These are phyloP conservation scores for Trametopsis cervina DNA, from an alignment of 768 basidiomycete species.

Conservation along the genomic window DNA sequence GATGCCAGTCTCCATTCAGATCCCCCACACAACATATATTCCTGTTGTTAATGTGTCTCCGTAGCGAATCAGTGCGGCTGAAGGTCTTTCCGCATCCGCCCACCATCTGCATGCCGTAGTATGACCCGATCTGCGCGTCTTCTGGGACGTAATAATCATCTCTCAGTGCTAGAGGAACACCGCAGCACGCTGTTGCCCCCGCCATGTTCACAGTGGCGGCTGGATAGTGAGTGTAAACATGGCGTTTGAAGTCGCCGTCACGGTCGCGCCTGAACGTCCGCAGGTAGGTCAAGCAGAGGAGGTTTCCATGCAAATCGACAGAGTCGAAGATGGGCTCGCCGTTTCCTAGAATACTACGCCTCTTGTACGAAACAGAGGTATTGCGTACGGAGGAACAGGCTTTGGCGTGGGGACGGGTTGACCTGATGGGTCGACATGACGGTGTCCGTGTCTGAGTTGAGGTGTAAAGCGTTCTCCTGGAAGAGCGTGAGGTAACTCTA, in stretches of 20 bases:
- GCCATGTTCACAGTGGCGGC: background rate
- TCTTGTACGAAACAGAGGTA: too few species aligned
- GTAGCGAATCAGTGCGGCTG: slow-evolving; percentile 14
- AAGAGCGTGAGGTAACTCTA: too few species aligned
- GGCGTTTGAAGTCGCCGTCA: background rate
- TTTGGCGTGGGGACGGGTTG: too few species aligned
- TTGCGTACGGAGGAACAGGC: too few species aligned
- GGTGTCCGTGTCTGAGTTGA: too few species aligned
- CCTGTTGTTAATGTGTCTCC: slow-evolving; percentile 10
- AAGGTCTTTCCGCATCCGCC: slow-evolving; percentile 14
- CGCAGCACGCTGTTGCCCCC: background rate
- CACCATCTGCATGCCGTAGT: slow-evolving; percentile 10
- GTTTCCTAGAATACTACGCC: too few species aligned
- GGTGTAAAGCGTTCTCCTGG: too few species aligned
- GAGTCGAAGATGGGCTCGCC: too few species aligned
- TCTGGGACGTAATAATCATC: background rate
- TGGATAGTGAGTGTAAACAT: background rate
- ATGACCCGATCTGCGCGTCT: background rate
- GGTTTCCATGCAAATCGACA: too few species aligned
- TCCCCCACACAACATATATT: background rate
- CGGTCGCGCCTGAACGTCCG: background rate
- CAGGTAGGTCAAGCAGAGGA: too few species aligned
- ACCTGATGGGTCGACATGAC: too few species aligned
- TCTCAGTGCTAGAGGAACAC: background rate
- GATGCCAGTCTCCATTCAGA: background rate